Percentiles rank a stretch among this genome's conserved stretches.
Evolutionary conservation across 208 protist genomes (phyloP).

Genomic region (Trypanosoma brucei): DNA sequence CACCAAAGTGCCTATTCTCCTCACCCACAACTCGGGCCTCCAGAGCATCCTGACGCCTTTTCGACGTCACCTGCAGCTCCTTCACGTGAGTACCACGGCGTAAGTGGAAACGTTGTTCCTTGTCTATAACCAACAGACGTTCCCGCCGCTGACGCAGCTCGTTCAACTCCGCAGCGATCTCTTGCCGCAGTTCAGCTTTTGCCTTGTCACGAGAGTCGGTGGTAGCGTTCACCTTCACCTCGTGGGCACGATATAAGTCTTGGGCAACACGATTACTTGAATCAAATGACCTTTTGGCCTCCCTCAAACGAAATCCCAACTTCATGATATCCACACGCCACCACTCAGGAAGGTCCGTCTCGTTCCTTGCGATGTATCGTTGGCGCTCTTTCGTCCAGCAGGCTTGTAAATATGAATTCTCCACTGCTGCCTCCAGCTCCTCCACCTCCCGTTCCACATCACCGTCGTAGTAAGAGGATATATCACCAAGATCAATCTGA

Average conservation of each 20-base stretch:
- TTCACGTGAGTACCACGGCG: conserved; percentile 56
- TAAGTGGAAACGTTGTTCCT: conserved; percentile 67
- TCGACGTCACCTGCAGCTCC: conserved; percentile 23
- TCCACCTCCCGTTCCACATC: conserved; percentile 39
- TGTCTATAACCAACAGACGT: conserved; percentile 49
- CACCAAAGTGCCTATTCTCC: conserved; percentile 40
- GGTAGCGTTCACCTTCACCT: conserved; percentile 63
- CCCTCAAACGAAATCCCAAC: conserved; percentile 38
- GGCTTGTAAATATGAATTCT: conserved; percentile 49
- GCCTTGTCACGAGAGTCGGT: conserved; percentile 64
- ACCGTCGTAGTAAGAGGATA: conserved; percentile 33
- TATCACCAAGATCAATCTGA: conserved; percentile 35
- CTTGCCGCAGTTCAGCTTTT: conserved; percentile 45
- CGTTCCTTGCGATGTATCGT: conserved; percentile 28
- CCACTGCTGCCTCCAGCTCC: conserved; percentile 61
- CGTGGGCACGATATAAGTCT: conserved; percentile 42
- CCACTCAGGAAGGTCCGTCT: conserved; percentile 20
- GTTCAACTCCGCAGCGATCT: conserved; percentile 63
- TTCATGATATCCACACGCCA: conserved; percentile 39
- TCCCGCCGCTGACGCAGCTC: conserved; percentile 44
- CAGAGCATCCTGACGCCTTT: conserved; percentile 31
- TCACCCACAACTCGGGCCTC: conserved; percentile 45
- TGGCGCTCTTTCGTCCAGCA: conserved; percentile 46
- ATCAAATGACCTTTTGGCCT: conserved; percentile 27
- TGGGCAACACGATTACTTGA: conserved; percentile 30